phyloP scores from a whole-genome alignment of 495 filamentous ascomycete genomes.

The Xanthoparmelia taractica region DNA sequence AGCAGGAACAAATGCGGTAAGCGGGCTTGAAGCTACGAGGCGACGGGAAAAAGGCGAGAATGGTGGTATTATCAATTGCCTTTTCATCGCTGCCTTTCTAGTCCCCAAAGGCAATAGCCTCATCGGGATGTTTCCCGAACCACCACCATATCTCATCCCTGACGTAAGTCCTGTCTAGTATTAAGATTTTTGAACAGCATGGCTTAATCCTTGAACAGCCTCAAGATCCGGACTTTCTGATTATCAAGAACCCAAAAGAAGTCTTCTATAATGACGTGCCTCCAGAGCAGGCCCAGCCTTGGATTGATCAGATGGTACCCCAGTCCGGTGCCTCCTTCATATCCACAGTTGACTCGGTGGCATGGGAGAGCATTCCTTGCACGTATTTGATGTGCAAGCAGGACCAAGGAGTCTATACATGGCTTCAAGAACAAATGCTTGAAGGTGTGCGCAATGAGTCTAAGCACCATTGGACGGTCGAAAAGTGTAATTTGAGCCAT shows the following conservation, averaged over 20 bases:
- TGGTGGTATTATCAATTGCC: constrained; percentile 28
- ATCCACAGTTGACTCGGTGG: constrained; percentile 26
- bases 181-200: not conserved
- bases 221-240: not conserved
- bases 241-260: constrained; percentile 16
- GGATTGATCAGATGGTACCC: constrained; percentile 14
- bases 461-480: constrained; percentile 21
- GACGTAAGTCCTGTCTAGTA: not conserved
- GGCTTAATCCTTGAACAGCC: not conserved
- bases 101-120: constrained; percentile 24
- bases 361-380: constrained; percentile 27
- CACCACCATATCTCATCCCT: not conserved
- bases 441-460: constrained; percentile 20
- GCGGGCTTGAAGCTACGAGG: constrained; percentile 21
- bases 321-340: constrained; percentile 22
- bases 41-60: constrained; percentile 24
- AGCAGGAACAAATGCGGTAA: constrained; percentile 27
- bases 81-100: constrained; percentile 30
- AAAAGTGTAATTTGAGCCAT: constrained; percentile 28
- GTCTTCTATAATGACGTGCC: constrained; percentile 31
- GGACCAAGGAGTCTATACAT: constrained; percentile 26
- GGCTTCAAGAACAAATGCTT: constrained; percentile 28
- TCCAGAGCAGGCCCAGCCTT: constrained; percentile 24
- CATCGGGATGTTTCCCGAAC: not conserved
- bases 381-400: constrained; percentile 34